Evolutionary conservation across 331 rosid species (phyloP).

Genomic region (Stylosanthes scabra): DNA sequence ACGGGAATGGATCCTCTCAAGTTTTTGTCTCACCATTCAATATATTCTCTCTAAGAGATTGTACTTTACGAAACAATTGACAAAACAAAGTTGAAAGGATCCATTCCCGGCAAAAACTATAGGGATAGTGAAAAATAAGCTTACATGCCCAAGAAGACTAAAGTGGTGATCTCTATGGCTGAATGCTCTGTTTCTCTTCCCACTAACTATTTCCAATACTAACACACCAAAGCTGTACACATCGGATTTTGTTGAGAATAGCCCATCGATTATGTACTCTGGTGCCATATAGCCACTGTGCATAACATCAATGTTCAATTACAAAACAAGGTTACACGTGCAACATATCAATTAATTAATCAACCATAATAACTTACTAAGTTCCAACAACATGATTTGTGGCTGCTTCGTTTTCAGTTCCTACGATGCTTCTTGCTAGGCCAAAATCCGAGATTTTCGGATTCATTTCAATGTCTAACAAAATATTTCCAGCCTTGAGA

Average conservation of each 20-base stretch:
- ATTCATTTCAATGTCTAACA: conserved; percentile 20
- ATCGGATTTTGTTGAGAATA: conserved; percentile 43
- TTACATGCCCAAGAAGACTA: not conserved
- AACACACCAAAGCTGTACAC: conserved; percentile 25
- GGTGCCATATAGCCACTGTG: conserved; percentile 40
- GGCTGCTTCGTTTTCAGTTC: conserved; percentile 17
- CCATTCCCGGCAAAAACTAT: too few relatives aligned
- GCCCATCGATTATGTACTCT: conserved; percentile 39
- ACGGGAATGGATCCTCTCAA: too few relatives aligned
- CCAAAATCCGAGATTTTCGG: conserved; percentile 35
- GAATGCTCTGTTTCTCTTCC: conserved; percentile 29
- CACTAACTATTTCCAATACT: conserved; percentile 17
- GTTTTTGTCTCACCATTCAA: too few relatives aligned
- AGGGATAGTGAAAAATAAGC: not conserved
- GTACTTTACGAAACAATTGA: too few relatives aligned
- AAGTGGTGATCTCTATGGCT: conserved; percentile 10
- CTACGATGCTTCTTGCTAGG: conserved; percentile 29
- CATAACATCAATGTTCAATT: conserved; percentile 31
- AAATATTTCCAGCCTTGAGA: conserved; percentile 29
- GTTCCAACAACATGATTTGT: conserved; percentile 29
- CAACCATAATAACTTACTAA: conserved; percentile 11
- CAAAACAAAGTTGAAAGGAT: too few relatives aligned
- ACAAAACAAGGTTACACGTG: not conserved
- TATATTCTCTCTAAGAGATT: too few relatives aligned
- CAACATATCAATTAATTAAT: not conserved